Evolutionary conservation across 768 basidiomycete species (phyloP), one percentile per base, ranked within the genome.

Genomic region (Termitomyces sp.): DNA sequence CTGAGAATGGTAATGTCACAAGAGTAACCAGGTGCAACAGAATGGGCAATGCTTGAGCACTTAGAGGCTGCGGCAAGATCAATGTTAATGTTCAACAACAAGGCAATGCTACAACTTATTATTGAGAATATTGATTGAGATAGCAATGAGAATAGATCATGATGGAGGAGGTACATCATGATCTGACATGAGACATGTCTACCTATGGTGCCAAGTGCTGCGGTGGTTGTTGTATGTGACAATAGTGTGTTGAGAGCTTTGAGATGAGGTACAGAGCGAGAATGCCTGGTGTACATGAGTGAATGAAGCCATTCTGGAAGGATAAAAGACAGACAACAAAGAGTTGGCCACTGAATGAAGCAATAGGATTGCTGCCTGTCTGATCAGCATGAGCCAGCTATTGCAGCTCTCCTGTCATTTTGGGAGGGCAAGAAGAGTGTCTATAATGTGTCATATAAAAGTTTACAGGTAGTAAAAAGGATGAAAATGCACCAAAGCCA

Each of bases 351-450:
- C 68, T 0, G 84, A 82, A 40, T 67, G 68, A 25, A 91, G 72
- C 0, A 92, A 68, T n/a, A 84, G 65, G 17, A 83, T 44, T 6
- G 76, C 66, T 0, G 76, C 67, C 59, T 78, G 80, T 25, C 77
- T 73, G 7, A 90, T 72, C 17, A 92, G 77, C 3, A 83, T 76
- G 17, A 82, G 61, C 87, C 87, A 90, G 59, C 81, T 84, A 8
- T 68, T 66, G 19, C 67, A 57, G 8, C 46, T 59, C 58, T 80
- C 69, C 2, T 70, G 62, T 11, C 76, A 74, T 11, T 53, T 61
- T 6, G 73, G 75, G 10, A 73, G 74, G 7, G 70, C 62, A 55
- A 81, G 76, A 2, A 85, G 61, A 4, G 67, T 62, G 17, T 65
- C 83, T 84, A 37, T 11, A 37, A 25, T 53, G 29, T 41, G 32